These are phyloP conservation scores for Syzygium jambos DNA, from an alignment of 345 rosid genomes.

Conservation along the genomic window DNA sequence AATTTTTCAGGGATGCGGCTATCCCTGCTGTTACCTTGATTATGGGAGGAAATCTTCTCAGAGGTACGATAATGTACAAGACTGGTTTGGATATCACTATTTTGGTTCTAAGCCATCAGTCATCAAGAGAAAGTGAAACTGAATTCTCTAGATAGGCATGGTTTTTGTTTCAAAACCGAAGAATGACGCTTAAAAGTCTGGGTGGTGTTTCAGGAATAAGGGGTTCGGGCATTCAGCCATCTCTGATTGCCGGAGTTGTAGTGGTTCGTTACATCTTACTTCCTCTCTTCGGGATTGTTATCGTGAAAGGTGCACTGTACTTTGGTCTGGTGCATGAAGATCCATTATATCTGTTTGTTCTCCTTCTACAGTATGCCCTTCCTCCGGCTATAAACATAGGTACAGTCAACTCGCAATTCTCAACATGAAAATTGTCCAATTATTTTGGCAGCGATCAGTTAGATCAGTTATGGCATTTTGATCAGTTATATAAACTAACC, in stretches of 20 bases:
- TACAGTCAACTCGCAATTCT: neutral
- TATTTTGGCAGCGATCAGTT: neutral
- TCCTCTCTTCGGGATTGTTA: conserved; percentile 24
- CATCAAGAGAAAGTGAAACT: neutral
- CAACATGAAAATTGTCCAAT: neutral
- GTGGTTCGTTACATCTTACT: conserved; percentile 21
- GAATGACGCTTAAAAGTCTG: neutral
- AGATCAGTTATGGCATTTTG: neutral
- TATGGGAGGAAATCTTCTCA: conserved; percentile 43
- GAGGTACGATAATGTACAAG: neutral
- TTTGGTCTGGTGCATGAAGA: conserved; percentile 28
- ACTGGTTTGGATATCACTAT: neutral
- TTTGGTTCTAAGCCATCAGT: neutral
- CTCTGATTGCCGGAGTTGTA: conserved; percentile 27
- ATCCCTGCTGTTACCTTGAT: conserved; percentile 35
- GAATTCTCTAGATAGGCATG: neutral
- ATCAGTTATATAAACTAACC: neutral
- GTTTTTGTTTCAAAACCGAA: neutral
- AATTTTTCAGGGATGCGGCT: conserved; percentile 24
- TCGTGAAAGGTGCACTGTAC: conserved; percentile 25
- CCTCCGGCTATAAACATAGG: conserved; percentile 54
- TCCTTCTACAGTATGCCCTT: conserved; percentile 48
- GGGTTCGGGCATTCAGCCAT: conserved; percentile 7
- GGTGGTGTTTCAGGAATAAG: conserved; percentile 26
- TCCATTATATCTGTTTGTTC: conserved; percentile 37